Base-by-base conservation (phyloP, 2,329 filamentous ascomycete genomes). In the Venturia oleaginea region DNA sequence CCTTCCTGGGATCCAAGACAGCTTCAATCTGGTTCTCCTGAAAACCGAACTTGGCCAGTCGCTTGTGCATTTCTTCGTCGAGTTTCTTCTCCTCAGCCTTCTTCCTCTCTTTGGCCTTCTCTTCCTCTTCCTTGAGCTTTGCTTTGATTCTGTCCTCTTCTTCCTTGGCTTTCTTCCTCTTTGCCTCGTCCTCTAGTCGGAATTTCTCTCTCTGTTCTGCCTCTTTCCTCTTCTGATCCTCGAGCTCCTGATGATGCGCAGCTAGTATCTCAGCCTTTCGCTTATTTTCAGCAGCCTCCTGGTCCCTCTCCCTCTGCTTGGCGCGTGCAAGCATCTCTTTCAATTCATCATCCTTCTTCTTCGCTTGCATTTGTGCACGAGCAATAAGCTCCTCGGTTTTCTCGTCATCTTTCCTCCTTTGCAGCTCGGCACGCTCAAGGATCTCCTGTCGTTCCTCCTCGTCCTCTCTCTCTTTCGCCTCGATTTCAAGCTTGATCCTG, bases 21-120 rank as follows among this genome's bases (percentile, higher is more conserved):
- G 75, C 75, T 55, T 81, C 76, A 66, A 81, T 81, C 66, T 79
- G 77, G 65, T 77, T 76, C 61, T 79, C 75, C 51, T 79, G 75
- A 68, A 78, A 80, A 59, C 79, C 79, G 19, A 77, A 74, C 63
- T 77, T 73, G 32, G 73, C 70, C 3, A 81, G 72, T 5, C 76
- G 73, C 65, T 77, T 76, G 65, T 76, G 75, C 78, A 81, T 80
- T 42, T 74, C 71, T 19, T 74, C 72, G 60, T 80, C 77, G n/a
- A 81, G 69, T 64, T 75, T 72, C 64, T 75, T 74, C 62, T 79
- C 74, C 64, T 73, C 70, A 67, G 71, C 72, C 63, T 76, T 73
- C 64, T 75, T 75, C 67, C 73, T 73, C n/a, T 68, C 70, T 67
- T 78, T 75, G 59, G 74, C 76, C 51, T 75, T 72, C 65, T 76